Percentiles rank a stretch among this genome's conserved stretches.
Evolutionary conservation across 2,329 filamentous ascomycete genomes (phyloP).

Genomic region (Lecanosticta acicola): DNA sequence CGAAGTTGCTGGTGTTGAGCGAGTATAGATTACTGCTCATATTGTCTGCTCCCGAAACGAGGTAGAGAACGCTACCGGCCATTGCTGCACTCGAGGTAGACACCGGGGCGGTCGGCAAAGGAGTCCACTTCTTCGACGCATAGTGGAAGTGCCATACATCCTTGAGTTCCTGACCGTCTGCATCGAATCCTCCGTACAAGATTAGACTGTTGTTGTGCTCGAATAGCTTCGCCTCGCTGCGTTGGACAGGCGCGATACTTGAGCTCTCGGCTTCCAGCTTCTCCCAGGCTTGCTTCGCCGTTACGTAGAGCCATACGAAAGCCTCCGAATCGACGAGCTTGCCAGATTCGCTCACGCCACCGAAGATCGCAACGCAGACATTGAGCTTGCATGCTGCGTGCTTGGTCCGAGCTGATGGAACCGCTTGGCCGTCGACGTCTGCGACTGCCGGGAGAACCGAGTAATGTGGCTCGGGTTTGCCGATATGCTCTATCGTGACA

Average conservation of each 20-base stretch:
- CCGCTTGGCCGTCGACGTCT: slow-evolving; percentile 26
- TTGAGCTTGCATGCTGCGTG: slow-evolving; percentile 40
- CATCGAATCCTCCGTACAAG: slow-evolving; percentile 27
- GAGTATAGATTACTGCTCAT: slow-evolving; percentile 30
- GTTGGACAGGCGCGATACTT: slow-evolving; percentile 24
- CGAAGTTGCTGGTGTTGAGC: slow-evolving; percentile 15
- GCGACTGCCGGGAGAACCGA: slow-evolving; percentile 40
- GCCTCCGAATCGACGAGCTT: slow-evolving; percentile 33
- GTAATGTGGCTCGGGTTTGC: slow-evolving; percentile 36
- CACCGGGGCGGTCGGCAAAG: slow-evolving; percentile 27
- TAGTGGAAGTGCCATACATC: slow-evolving; percentile 31
- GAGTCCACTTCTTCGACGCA: slow-evolving; percentile 24
- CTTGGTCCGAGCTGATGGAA: slow-evolving; percentile 34
- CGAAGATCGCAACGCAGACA: slow-evolving; percentile 37
- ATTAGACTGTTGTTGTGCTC: slow-evolving; percentile 28
- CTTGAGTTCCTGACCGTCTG: slow-evolving; percentile 20
- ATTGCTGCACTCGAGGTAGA: slow-evolving; percentile 33
- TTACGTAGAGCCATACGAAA: slow-evolving; percentile 40
- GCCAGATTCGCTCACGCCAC: slow-evolving; percentile 33
- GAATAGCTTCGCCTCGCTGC: slow-evolving; percentile 26
- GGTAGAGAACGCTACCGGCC: slow-evolving; percentile 35
- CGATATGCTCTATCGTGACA: slow-evolving; percentile 31
- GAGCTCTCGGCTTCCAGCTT: slow-evolving; percentile 21
- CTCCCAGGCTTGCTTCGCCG: slow-evolving; percentile 29
- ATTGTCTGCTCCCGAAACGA: slow-evolving; percentile 34